Evolutionary conservation across 352 stramenopile genomes (phyloP).

Genomic region (Globisporangium nunn): DNA sequence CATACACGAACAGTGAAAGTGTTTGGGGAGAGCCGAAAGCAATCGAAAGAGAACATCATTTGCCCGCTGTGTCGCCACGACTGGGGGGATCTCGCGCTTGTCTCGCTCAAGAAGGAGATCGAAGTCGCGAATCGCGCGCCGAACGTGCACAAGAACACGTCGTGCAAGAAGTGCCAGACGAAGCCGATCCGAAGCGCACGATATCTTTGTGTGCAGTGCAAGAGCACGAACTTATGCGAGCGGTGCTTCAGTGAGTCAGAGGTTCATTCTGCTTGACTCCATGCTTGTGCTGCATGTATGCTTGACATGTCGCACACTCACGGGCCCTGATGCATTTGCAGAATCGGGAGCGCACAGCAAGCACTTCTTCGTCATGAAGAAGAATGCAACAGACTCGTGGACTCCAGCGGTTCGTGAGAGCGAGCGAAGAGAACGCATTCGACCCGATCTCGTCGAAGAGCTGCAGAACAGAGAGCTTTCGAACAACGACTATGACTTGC

Average conservation of each 20-base stretch:
- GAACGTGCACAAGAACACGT: constrained; percentile 62
- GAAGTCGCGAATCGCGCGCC: constrained; percentile 63
- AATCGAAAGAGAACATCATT: constrained; percentile 81
- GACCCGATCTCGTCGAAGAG: constrained; percentile 31
- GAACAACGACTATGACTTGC: constrained; percentile 78
- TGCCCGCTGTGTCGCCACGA: constrained; percentile 80
- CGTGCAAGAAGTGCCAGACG: constrained; percentile 65
- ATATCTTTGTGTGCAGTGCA: constrained; percentile 79
- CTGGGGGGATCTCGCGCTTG: constrained; percentile 62
- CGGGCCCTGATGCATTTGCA: constrained; percentile 9
- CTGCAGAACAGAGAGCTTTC: constrained; percentile 70
- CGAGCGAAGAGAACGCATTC: constrained; percentile 15
- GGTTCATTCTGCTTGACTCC: neutral
- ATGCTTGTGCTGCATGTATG: too few relatives aligned
- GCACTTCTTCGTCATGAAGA: constrained; percentile 71
- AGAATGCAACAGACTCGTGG: constrained; percentile 51
- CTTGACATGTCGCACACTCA: neutral
- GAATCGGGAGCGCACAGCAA: constrained; percentile 56
- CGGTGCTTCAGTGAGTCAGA: constrained; percentile 61
- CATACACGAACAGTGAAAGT: constrained; percentile 52
- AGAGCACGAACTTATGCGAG: constrained; percentile 62
- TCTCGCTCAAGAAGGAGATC: constrained; percentile 60
- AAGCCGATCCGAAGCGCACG: constrained; percentile 74
- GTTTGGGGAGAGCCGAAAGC: constrained; percentile 68
- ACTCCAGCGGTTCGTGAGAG: constrained; percentile 34